These are phyloP conservation scores for Hymenoscyphus salicellus DNA, from an alignment of 2,329 filamentous ascomycete genomes.

Conservation along the genomic window DNA sequence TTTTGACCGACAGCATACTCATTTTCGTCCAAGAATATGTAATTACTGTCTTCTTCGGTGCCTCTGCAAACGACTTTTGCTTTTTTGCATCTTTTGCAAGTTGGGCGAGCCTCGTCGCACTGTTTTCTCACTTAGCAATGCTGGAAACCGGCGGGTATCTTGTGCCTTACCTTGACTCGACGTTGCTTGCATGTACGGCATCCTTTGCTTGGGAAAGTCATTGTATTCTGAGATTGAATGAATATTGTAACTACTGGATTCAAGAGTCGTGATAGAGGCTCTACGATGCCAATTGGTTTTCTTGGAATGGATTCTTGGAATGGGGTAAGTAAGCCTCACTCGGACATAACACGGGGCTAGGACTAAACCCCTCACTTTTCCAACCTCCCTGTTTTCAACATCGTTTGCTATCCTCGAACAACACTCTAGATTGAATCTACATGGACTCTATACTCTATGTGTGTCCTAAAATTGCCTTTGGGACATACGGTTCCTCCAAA, in stretches of 20 bases:
- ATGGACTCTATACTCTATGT: not conserved
- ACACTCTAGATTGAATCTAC: not conserved
- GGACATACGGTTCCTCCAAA: conserved; percentile 50
- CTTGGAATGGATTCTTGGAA: too few relatives aligned
- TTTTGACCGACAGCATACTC: conserved; percentile 15
- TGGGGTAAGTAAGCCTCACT: too few relatives aligned
- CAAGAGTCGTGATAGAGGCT: not conserved
- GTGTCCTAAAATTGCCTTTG: conserved; percentile 39
- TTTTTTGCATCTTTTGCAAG: not conserved
- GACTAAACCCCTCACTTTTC: too few relatives aligned
- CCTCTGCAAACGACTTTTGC: conserved; percentile 13
- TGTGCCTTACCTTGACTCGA: not conserved
- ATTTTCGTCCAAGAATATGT: conserved; percentile 19
- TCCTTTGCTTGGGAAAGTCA: not conserved
- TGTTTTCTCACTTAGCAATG: not conserved
- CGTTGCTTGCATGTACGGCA: not conserved
- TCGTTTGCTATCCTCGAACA: not conserved
- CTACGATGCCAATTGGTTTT: too few relatives aligned
- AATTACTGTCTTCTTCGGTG: not conserved
- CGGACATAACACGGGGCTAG: too few relatives aligned
- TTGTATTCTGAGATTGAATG: not conserved
- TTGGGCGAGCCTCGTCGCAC: not conserved
- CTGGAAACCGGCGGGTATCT: not conserved
- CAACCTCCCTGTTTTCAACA: too few relatives aligned
- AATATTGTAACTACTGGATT: not conserved